phyloP scores from a whole-genome alignment of 768 basidiomycete species.

The Sarcodon sp. region DNA sequence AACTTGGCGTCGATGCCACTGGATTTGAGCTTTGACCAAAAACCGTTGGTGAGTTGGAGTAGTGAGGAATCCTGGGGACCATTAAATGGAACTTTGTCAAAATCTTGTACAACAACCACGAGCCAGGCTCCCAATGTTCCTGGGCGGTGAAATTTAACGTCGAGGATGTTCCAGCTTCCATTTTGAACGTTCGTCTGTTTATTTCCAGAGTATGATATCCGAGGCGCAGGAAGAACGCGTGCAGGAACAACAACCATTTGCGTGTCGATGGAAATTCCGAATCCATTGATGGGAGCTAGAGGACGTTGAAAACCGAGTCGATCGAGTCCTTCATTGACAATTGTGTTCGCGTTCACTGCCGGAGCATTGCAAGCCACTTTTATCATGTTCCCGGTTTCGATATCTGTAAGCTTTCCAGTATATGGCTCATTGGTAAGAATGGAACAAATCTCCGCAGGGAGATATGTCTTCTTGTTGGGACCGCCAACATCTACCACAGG shows the following conservation, averaged over 20 bases:
- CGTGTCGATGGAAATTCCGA: slow-evolving; percentile 40
- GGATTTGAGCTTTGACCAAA: slow-evolving; percentile 36
- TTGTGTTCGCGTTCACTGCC: slow-evolving; percentile 38
- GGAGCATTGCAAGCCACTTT: slow-evolving; percentile 54
- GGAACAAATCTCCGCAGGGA: slow-evolving; percentile 64
- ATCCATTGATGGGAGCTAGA: slow-evolving; percentile 30
- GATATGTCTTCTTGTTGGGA: slow-evolving; percentile 18
- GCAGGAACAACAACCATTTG: slow-evolving; percentile 55
- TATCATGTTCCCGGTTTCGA: slow-evolving; percentile 62
- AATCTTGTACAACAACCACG: slow-evolving; percentile 52
- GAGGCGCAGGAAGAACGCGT: slow-evolving; percentile 50
- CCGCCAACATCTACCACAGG: slow-evolving; percentile 23
- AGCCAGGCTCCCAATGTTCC: slow-evolving; percentile 46
- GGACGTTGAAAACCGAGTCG: slow-evolving; percentile 34
- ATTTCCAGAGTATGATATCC: slow-evolving; percentile 39
- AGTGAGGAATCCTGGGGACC: slow-evolving; percentile 32
- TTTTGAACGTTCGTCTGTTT: slow-evolving; percentile 29
- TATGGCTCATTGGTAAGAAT: slow-evolving; percentile 48
- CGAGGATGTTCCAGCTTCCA: slow-evolving; percentile 68
- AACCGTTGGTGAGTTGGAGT: slow-evolving; percentile 31
- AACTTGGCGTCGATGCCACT: slow-evolving; percentile 46
- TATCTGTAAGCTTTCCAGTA: slow-evolving; percentile 45
- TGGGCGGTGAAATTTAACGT: slow-evolving; percentile 53
- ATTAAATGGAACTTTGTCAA: slow-evolving; percentile 18
- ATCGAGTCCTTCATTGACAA: slow-evolving; percentile 45